Conservation (phyloP, 495 filamentous ascomycete genomes). For the Aspergillus sparsus region DNA sequence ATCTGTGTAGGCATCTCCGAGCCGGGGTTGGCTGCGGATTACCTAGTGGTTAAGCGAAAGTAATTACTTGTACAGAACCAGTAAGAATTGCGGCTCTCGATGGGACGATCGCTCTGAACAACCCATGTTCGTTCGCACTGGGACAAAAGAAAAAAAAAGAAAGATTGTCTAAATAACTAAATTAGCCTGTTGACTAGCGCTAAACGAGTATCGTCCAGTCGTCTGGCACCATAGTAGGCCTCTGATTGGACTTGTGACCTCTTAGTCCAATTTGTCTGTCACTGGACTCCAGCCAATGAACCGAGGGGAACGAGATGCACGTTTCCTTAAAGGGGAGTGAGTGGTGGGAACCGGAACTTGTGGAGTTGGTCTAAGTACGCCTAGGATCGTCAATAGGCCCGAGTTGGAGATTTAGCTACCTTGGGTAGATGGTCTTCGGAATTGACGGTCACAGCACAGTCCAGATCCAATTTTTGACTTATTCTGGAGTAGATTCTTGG, state of each 20-base stretch:
- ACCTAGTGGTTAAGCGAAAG: too few relatives aligned
- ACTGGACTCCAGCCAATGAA: constrained; percentile 22
- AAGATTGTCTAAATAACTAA: too few relatives aligned
- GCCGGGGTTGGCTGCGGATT: too few relatives aligned
- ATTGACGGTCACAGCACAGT: constrained; percentile 18
- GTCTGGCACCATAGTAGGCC: constrained; percentile 16
- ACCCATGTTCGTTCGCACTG: constrained; percentile 15
- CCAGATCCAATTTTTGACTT: constrained; percentile 17
- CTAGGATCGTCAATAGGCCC: constrained; percentile 26
- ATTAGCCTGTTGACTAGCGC: constrained; percentile 17
- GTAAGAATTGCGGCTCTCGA: constrained; percentile 24
- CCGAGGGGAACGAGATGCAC: constrained; percentile 13
- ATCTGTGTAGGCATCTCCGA: too few relatives aligned
- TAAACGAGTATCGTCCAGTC: constrained; percentile 23
- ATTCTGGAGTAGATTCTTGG: not conserved
- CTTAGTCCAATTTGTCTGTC: constrained; percentile 21
- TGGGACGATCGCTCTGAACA: constrained; percentile 17
- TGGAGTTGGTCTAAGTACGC: constrained; percentile 22
- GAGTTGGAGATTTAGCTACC: constrained; percentile 18
- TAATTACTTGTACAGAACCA: not conserved
- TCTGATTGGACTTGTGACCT: constrained; percentile 24
- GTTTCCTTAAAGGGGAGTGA: constrained; percentile 20
- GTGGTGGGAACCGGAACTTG: constrained; percentile 8
- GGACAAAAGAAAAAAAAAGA: constrained; percentile 6
- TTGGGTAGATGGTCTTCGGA: constrained; percentile 17